Base-by-base conservation (phyloP, 768 basidiomycete genomes). In the Astraeus odoratus region DNA sequence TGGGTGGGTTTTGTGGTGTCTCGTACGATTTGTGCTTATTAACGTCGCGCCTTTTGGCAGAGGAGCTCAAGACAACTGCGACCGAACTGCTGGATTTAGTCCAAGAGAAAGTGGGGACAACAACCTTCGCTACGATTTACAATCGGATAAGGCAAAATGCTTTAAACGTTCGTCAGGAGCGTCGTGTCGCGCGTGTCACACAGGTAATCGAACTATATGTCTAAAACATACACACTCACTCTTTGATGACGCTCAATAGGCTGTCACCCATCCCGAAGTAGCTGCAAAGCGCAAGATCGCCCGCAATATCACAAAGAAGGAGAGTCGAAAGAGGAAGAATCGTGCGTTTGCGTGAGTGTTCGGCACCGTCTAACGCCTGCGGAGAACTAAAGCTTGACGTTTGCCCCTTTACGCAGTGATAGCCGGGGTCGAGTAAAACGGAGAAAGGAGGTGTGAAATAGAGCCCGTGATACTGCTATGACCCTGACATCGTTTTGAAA, bases 21-120 rank as follows among this genome's bases (percentile, higher is more conserved):
- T 36, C 9, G 45, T 31, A 22, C 19, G 29, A 37, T 35, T 19
- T 3, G 18, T 23, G 22, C n/a, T 19, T 19, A 23, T 30, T 35
- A 12, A n/a, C n/a, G n/a, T n/a, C n/a, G n/a, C n/a, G n/a, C n/a
- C n/a, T n/a, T n/a, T n/a, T 35, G 42, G 20, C 40, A 95, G 95
- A 85, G 33, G 91, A 94, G 41, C 68, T 98, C 16, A 88, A 90
- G 61, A 78, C 77, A 1, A 73, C 89, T 0, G 83, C 87, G 2
- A 68, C 75, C 9, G 94, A 99, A 63, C 68, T 97, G 19, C 85
- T 89, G 50, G 91, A 93, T 45, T 76, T 97, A 5, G 67, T 99
- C 3, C 94, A 93, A 60, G 63, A 66, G 37, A 91, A 90, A 73
- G 83, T 97, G 35, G 93, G 94, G 26, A 78, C 81, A n/a, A 86